These are phyloP conservation scores for Pseudogymnoascus pannorum DNA, from an alignment of 2,329 filamentous ascomycete genomes.

Conservation along the genomic window DNA sequence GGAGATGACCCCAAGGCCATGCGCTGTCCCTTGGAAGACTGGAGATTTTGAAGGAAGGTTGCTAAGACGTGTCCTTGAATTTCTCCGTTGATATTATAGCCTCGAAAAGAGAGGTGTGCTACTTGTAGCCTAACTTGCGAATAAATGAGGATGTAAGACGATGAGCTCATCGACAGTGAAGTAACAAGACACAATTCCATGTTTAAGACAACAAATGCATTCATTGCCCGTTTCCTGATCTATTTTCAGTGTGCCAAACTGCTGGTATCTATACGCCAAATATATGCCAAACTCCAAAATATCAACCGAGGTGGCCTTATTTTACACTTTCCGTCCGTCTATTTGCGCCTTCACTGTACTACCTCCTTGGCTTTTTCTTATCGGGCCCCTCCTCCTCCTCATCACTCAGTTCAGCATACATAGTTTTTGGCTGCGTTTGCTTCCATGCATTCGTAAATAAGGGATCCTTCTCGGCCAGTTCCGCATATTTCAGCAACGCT, in stretches of 20 bases:
- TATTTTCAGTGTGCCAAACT: neutral
- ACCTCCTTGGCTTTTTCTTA: neutral
- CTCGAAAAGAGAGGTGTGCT: neutral
- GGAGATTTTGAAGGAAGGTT: neutral
- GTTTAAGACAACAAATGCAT: neutral
- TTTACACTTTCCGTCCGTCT: neutral
- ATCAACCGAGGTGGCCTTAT: neutral
- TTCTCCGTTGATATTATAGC: neutral
- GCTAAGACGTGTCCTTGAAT: neutral
- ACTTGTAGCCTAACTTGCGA: neutral
- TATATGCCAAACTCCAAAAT: constrained; percentile 5
- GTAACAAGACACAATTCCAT: neutral
- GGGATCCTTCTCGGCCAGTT: constrained; percentile 85
- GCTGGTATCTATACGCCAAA: constrained; percentile 4
- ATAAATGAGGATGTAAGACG: neutral
- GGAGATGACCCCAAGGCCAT: neutral
- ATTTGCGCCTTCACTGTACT: neutral
- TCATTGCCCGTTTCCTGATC: neutral
- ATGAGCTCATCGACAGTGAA: neutral
- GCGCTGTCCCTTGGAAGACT: neutral
- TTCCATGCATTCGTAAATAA: constrained; percentile 93
- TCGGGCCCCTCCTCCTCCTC: constrained; percentile 56
- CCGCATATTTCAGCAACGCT: constrained; percentile 88
- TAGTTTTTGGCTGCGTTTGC: constrained; percentile 81
- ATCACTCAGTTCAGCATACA: constrained; percentile 85